phyloP scores from a whole-genome alignment of 495 filamentous ascomycete species.

The Diplogelasinospora grovesii region DNA sequence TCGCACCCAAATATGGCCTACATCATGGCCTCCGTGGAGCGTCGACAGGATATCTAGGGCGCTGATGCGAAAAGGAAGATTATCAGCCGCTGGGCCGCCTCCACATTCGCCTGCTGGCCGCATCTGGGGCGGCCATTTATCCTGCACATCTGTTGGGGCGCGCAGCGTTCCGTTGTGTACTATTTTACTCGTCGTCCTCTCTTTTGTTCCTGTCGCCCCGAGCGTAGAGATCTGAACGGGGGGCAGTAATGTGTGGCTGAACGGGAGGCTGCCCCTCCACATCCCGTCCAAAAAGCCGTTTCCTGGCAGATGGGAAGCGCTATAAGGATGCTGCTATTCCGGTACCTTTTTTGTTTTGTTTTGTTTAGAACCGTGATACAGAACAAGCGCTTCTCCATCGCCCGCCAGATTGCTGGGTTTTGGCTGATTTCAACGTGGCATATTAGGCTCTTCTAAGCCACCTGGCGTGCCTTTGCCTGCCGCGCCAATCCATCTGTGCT shows the following conservation, averaged over 20 bases:
- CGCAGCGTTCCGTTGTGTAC: conserved; percentile 6
- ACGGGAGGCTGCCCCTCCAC: neutral
- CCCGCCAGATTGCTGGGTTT: conserved; percentile 26
- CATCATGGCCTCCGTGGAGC: too few species aligned
- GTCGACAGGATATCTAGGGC: too few species aligned
- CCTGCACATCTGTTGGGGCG: conserved; percentile 13
- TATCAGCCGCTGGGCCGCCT: conserved; percentile 21
- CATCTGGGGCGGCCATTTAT: conserved; percentile 20
- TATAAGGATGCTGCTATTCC: conserved; percentile 2
- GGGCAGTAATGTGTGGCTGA: conserved; percentile 1
- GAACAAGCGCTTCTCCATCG: neutral
- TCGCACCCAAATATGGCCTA: too few species aligned
- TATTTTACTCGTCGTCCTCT: neutral
- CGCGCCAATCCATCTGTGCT: conserved; percentile 11
- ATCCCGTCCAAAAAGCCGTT: conserved; percentile 8
- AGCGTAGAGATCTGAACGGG: neutral
- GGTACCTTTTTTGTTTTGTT: neutral
- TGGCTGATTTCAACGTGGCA: conserved; percentile 32
- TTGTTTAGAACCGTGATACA: neutral
- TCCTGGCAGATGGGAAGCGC: conserved; percentile 19
- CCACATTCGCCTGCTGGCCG: conserved; percentile 16
- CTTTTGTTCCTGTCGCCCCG: neutral
- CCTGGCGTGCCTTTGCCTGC: conserved; percentile 12
- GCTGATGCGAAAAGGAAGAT: conserved; percentile 10
- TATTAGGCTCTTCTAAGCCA: conserved; percentile 25